phyloP scores from a whole-genome alignment of 345 rosid species.

The Populus nigra region DNA sequence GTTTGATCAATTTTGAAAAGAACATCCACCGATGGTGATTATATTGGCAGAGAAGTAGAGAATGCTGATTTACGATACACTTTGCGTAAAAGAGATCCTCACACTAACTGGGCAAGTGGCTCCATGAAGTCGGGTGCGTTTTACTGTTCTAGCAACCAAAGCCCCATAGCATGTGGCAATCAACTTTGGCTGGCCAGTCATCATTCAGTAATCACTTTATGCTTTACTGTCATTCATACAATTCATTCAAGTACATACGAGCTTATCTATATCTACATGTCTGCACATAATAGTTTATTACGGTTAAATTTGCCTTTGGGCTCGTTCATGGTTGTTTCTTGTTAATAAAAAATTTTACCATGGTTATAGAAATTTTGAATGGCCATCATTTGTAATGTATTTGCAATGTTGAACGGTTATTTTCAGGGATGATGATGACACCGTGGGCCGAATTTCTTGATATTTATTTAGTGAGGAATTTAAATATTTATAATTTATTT shows the following conservation, averaged over 20 bases:
- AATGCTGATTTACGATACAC: not conserved
- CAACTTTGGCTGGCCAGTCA: not conserved
- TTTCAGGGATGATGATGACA: too few species aligned
- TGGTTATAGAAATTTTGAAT: too few species aligned
- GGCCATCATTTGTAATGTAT: too few species aligned
- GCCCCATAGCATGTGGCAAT: not conserved
- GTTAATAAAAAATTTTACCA: too few species aligned
- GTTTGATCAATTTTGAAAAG: not conserved
- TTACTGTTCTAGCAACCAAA: not conserved
- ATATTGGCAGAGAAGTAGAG: not conserved
- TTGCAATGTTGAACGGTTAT: too few species aligned
- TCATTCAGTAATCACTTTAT: not conserved
- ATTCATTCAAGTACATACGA: not conserved
- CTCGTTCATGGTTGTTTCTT: not conserved
- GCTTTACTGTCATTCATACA: not conserved
- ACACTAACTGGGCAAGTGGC: not conserved
- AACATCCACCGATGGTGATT: not conserved
- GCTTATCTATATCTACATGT: not conserved
- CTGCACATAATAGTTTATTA: not conserved
- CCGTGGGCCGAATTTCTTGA: too few species aligned
- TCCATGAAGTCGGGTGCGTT: not conserved
- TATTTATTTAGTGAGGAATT: too few species aligned
- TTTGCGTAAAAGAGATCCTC: not conserved
- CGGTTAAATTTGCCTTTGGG: not conserved
- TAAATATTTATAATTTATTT: too few species aligned